Percentiles rank a stretch among this genome's conserved stretches.
phyloP scores from a whole-genome alignment of 2,329 filamentous ascomycete genomes.

The Thelonectria blattea region DNA sequence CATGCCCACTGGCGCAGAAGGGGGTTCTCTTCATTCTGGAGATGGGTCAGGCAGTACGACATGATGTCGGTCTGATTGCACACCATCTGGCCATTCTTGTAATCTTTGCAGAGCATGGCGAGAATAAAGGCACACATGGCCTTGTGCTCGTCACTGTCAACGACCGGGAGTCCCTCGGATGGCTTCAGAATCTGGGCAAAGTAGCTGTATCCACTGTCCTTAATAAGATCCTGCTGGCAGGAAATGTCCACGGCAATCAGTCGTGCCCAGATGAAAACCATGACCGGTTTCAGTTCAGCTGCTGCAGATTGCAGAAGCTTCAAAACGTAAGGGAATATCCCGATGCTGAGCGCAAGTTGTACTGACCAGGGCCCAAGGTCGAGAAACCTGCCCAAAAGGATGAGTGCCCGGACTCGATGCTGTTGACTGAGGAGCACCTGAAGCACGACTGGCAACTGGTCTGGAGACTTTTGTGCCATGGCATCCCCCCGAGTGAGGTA shows the following conservation, averaged over 20 bases:
- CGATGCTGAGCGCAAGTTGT: constrained; percentile 95
- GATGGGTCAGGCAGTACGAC: constrained; percentile 81
- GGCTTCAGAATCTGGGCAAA: constrained; percentile 93
- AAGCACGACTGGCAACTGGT: constrained; percentile 93
- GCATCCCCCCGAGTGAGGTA: constrained; percentile 84
- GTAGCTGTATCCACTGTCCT: constrained; percentile 97
- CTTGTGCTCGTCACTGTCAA: constrained; percentile 91
- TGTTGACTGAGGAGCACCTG: constrained; percentile 96
- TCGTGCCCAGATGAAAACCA: constrained; percentile 99
- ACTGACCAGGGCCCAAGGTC: constrained; percentile 98
- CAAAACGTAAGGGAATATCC: constrained; percentile 98
- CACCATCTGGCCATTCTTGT: constrained; percentile 88
- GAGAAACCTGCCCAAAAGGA: constrained; percentile 89
- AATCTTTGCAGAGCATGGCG: constrained; percentile 95
- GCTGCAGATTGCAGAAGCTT: constrained; percentile 96
- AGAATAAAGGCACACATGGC: constrained; percentile 99
- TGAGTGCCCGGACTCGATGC: constrained; percentile 87
- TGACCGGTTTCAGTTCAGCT: constrained; percentile 92
- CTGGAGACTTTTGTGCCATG: constrained; percentile 83
- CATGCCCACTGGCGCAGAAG: constrained; percentile 94
- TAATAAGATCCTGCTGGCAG: constrained; percentile 91
- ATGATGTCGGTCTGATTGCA: constrained; percentile 92
- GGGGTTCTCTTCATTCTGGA: constrained; percentile 85
- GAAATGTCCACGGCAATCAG: constrained; percentile 94
- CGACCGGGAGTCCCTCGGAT: constrained; percentile 79